Percentiles rank a stretch among this genome's conserved stretches.
These are phyloP conservation scores for Fusarium concolor DNA, from an alignment of 2,329 filamentous ascomycete genomes.

Conservation along the genomic window DNA sequence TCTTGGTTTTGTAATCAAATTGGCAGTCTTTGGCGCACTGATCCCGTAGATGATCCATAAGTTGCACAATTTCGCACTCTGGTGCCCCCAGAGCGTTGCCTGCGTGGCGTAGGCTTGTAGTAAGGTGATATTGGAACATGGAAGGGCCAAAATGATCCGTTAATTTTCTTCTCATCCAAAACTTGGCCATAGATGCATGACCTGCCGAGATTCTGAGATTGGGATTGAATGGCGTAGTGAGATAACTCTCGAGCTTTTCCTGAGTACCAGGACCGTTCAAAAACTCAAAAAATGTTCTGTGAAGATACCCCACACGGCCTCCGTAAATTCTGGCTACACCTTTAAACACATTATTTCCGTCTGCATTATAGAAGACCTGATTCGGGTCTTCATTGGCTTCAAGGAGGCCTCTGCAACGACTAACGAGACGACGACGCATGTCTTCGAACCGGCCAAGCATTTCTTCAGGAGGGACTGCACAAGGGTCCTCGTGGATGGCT, in stretches of 20 bases:
- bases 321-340: fast-evolving
- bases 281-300: constrained; percentile 4
- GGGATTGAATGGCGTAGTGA: not conserved
- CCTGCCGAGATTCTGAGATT: not conserved
- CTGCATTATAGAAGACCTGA: no score
- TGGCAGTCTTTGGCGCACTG: not conserved
- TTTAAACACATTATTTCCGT: not conserved
- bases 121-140: no score
- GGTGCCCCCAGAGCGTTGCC: fast-evolving
- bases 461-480: fast-evolving
- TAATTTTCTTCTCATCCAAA: not conserved
- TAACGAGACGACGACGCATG: constrained; percentile 2
- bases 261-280: fast-evolving
- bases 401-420: constrained; percentile 18
- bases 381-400: no score
- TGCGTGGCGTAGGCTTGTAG: not conserved
- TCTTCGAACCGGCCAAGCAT: not conserved
- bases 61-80: not conserved
- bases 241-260: not conserved
- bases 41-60: constrained; percentile 3
- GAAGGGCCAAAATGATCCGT: no score
- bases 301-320: not conserved
- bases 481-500: not conserved
- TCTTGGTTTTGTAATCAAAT: not conserved
- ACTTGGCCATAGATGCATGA: not conserved